Base-by-base conservation (phyloP, 2,329 filamentous ascomycete genomes). In the Tolypocladium nubicola region DNA sequence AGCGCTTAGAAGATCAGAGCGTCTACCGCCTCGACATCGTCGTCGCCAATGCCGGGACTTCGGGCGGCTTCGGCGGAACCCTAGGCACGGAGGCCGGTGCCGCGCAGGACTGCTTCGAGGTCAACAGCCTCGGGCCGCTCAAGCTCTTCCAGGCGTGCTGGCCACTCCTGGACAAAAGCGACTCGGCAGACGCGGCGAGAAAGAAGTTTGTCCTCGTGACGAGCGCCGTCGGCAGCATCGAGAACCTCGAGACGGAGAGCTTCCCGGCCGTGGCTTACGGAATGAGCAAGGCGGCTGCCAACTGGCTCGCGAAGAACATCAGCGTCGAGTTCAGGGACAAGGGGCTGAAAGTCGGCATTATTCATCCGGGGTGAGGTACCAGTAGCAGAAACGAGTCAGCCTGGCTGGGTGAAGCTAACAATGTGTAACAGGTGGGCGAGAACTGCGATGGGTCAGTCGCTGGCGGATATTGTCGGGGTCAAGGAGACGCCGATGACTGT, bases 41-140 rank as follows among this genome's bases (percentile, higher is more conserved):
- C 5, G 75, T 84, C 56, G 76, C 79, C 56, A 83, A 83, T 63
- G 79, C 80, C 7, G 62, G 56, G n/a, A 37, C 41, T 10, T n/a
- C 41, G 3, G n/a, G 33, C n/a, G 39, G n/a, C 26, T 59, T 55
- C 50, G 30, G 19, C 26, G 33, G 16, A 13, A 54, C 58, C 11
- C 54, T 60, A 4, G 37, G 55, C 21, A 59, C 60, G 4, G 26
- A 56, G 7, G 37, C 55, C 14, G 54, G 57, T 4, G 35, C 30
- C 7, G 58, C 57, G 21, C 54, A 56, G 21, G 26, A 47, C 19
- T 60, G 59, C 47, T 57, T 58, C 43, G 54, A 60, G 19, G 53
- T 58, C 56, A 62, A 61, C 30, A 64, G 76, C 0, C 4, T 30
- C 26, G 26, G 26, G 26, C 26, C 26, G 26, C 26, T 30, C 26